Evolutionary conservation across 768 basidiomycete genomes (phyloP).

Genomic region (Tulasnella sp.): DNA sequence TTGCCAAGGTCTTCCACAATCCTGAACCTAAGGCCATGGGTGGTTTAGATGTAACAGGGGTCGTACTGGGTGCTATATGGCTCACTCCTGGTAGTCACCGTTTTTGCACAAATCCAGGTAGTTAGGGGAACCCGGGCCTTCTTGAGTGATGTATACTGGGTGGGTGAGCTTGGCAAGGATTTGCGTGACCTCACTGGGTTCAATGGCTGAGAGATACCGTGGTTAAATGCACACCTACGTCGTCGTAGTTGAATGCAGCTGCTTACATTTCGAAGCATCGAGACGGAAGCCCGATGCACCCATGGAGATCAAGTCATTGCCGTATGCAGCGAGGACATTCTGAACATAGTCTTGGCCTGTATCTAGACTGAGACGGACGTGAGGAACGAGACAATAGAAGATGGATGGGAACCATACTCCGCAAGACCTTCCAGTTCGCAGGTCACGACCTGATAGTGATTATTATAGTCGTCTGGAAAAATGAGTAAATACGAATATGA

Average conservation of each 20-base stretch:
- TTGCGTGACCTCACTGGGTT: conserved; percentile 29
- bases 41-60: not conserved
- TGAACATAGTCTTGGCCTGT: conserved; percentile 53
- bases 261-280: conserved; percentile 16
- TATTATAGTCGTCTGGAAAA: conserved; percentile 14
- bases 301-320: conserved; percentile 46
- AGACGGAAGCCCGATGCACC: conserved; percentile 29
- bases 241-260: too few relatives aligned
- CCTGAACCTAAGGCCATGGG: conserved; percentile 33
- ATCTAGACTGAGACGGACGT: conserved; percentile 37
- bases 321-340: conserved; percentile 40
- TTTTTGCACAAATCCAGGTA: too few relatives aligned
- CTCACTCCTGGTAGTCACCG: conserved; percentile 48
- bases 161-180: too few relatives aligned
- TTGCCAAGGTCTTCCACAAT: conserved; percentile 41
- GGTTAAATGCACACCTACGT: not conserved
- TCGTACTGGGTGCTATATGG: not conserved
- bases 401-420: conserved; percentile 10
- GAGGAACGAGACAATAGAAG: not conserved
- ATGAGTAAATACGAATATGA: not conserved
- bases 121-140: too few relatives aligned
- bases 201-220: conserved; percentile 39
- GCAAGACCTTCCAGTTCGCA: conserved; percentile 19
- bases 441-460: conserved; percentile 17
- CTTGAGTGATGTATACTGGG: too few relatives aligned